Evolutionary conservation across 495 filamentous ascomycete genomes (phyloP).

Genomic region (Melanomma pulvis-pyrius): DNA sequence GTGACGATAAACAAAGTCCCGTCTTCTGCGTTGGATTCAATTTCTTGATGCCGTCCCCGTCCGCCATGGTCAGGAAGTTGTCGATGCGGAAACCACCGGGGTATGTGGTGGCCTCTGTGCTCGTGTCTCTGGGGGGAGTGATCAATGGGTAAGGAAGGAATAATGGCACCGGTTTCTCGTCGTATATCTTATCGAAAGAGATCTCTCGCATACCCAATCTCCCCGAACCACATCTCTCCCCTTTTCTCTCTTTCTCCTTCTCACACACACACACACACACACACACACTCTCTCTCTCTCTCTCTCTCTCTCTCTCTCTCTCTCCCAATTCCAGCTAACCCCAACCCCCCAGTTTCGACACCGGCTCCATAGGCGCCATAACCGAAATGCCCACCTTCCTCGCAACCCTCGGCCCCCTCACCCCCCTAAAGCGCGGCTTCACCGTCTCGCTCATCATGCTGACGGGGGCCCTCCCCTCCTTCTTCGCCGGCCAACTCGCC

Average conservation of each 20-base stretch:
- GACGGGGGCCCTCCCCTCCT: conserved; percentile 61
- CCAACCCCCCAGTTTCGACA: conserved; percentile 53
- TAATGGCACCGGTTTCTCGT: too few species aligned
- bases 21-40: too few species aligned
- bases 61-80: too few species aligned
- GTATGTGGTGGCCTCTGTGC: conserved; percentile 31
- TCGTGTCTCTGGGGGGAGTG: conserved; percentile 35
- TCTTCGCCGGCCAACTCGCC: conserved; percentile 65
- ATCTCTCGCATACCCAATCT: too few species aligned
- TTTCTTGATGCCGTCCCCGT: too few species aligned
- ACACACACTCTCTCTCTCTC: background rate
- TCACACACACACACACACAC: background rate
- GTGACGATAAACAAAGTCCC: too few species aligned
- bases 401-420: conserved; percentile 54
- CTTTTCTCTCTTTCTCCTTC: background rate
- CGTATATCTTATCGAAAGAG: too few species aligned
- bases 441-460: conserved; percentile 67
- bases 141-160: conserved; percentile 32
- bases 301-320: background rate
- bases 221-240: too few species aligned
- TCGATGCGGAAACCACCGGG: conserved; percentile 26
- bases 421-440: conserved; percentile 60
- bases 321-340: background rate
- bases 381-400: conserved; percentile 63
- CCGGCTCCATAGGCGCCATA: conserved; percentile 64